Base-by-base conservation (phyloP, 1,284 basidiomycete genomes). In the Papiliotrema flavescens region DNA sequence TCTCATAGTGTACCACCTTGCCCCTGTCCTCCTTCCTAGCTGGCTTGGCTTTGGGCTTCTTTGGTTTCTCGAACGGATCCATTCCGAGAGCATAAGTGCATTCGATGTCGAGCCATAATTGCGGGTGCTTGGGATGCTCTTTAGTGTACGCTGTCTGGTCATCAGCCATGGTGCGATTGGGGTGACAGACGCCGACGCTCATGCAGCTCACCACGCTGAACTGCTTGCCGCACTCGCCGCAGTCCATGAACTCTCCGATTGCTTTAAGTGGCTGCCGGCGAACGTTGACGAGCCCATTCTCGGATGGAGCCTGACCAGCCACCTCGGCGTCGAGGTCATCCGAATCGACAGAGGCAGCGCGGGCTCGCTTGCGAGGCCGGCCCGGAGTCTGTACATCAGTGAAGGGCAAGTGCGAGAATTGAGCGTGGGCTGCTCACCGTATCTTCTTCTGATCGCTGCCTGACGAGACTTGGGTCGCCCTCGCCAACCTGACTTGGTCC, bases 71-170 rank as follows among this genome's bases (percentile, higher is more conserved):
- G 78, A 92, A 92, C 0, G 89, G 88, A 65, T 92, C 87, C 1
- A 79, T 78, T 1, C 88, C 89, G 2, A 84, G 81, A 0, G 82
- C 80, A 62, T 89, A 90, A 1, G 86, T 84, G 71, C 91, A 95
- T 7, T 77, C 71, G 63, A 90, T 86, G 66, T 91, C 94, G 23
- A 94, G 80, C 65, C 81, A 92, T 0, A 85, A 84, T 1, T 82
- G 82, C 1, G 84, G 81, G 51, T 81, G 81, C 1, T 83, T 83
- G 3, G 88, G 83, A 51, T 75, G 74, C 41, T 73, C 70, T 65
- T 88, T 79, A 0, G 91, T 94, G 65, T 93, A 93, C 60, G 83
- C 85, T 0, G 90, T 93, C 90, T 93, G 59, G 26, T 9, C 42
- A 13, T 45, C 3, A 35, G 26, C n/a, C 7, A 8, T 42, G 6